Percentiles rank a stretch among this genome's conserved stretches.
Evolutionary conservation across 2,329 filamentous ascomycete species (phyloP).

Genomic region (Phoma sp.): DNA sequence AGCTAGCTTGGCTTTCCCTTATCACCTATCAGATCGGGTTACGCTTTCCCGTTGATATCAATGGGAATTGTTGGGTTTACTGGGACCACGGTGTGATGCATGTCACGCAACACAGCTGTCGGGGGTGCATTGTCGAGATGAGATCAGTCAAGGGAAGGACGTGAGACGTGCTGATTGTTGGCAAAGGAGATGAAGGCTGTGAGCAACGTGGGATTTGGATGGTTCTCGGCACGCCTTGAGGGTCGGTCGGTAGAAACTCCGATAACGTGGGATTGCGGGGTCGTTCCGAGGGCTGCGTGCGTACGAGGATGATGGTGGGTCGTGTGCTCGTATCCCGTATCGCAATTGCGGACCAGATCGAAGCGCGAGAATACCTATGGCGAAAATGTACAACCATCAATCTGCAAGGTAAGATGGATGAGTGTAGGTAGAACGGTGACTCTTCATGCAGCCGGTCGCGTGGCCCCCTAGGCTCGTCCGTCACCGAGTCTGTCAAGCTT

Average conservation of each 20-base stretch:
- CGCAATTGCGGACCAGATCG: constrained; percentile 3
- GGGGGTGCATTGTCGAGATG: constrained; percentile 1
- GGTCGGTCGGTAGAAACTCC: constrained; percentile 10
- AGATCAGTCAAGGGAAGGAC: neutral
- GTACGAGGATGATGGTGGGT: constrained; percentile 7
- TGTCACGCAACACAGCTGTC: neutral
- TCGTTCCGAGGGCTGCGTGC: constrained; percentile 10
- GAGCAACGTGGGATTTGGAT: constrained; percentile 16
- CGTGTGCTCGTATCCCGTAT: constrained; percentile 9
- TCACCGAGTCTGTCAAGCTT: neutral
- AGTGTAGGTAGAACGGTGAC: neutral
- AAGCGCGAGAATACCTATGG: neutral
- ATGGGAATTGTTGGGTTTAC: constrained; percentile 10
- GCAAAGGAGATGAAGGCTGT: constrained; percentile 2
- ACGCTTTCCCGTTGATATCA: constrained; percentile 10
- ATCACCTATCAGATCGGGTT: constrained; percentile 3
- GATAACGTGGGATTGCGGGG: constrained; percentile 17
- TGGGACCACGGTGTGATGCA: constrained; percentile 17
- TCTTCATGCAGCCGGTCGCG: constrained; percentile 1
- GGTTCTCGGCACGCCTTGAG: constrained; percentile 12
- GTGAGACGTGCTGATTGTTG: neutral
- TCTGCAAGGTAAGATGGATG: neutral
- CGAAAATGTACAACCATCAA: neutral
- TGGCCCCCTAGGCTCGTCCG: neutral
- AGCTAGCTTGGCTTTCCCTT: constrained; percentile 10